Percentiles rank a stretch among this genome's conserved stretches.
phyloP scores from a whole-genome alignment of 2,329 filamentous ascomycete genomes.

The Diplocarpon rosae region DNA sequence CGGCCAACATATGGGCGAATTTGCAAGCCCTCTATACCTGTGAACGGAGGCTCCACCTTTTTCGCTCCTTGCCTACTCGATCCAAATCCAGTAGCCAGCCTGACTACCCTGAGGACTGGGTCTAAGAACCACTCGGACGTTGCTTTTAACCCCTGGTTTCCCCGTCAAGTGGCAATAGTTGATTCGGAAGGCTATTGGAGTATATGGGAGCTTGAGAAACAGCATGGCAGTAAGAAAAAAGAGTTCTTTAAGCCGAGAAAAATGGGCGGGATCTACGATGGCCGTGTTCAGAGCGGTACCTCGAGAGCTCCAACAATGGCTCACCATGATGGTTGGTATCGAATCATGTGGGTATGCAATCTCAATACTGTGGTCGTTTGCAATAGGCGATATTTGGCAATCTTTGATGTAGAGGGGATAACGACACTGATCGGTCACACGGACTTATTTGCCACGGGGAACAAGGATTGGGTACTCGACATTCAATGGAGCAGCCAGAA shows the following conservation, averaged over 20 bases:
- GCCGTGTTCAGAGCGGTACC: conserved; percentile 4
- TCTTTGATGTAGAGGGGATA: conserved; percentile 22
- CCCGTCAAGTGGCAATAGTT: conserved; percentile 52
- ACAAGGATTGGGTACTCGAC: conserved; percentile 45
- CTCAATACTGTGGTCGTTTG: conserved; percentile 35
- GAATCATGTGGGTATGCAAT: conserved; percentile 37
- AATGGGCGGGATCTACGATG: conserved; percentile 20
- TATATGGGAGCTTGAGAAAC: conserved; percentile 43
- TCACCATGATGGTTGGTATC: conserved; percentile 34
- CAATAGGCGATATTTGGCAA: conserved; percentile 28
- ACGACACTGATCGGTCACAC: conserved; percentile 14
- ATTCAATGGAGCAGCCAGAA: conserved; percentile 37
- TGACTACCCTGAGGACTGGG: conserved; percentile 43
- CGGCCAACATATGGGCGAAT: conserved; percentile 23
- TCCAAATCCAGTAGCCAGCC: conserved; percentile 40
- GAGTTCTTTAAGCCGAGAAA: conserved; percentile 15
- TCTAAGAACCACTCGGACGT: conserved; percentile 49
- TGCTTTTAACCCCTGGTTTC: conserved; percentile 50
- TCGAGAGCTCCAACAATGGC: conserved; percentile 1
- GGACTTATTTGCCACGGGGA: conserved; percentile 11
- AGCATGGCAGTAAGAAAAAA: conserved; percentile 6
- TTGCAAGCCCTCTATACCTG: conserved; percentile 5
- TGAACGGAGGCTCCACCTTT: conserved; percentile 1
- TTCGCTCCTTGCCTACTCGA: conserved; percentile 40
- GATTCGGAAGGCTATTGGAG: conserved; percentile 57